These are phyloP conservation scores for Diaporthe sp. DNA, from an alignment of 2,329 filamentous ascomycete genomes.

Conservation along the genomic window DNA sequence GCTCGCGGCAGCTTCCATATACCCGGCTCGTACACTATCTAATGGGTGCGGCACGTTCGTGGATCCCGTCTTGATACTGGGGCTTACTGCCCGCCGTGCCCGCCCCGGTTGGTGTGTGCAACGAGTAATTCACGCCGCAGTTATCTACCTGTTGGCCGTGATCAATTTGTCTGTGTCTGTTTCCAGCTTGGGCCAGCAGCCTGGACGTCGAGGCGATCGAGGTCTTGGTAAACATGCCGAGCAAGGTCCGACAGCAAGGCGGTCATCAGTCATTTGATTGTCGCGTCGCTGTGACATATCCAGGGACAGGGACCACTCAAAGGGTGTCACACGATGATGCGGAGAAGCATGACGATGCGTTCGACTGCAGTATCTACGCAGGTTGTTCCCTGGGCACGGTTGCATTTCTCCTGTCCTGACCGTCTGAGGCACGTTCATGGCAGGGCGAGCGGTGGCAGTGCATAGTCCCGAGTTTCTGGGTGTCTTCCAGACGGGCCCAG, in stretches of 20 bases:
- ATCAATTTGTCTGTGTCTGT: not conserved
- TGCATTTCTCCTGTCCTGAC: slow-evolving; percentile 30
- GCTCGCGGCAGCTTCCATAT: slow-evolving; percentile 21
- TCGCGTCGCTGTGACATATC: slow-evolving; percentile 17
- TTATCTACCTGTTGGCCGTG: slow-evolving; percentile 5
- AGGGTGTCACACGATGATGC: slow-evolving; percentile 31
- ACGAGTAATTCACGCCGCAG: not conserved
- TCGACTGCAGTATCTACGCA: slow-evolving; percentile 6
- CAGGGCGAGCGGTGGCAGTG: slow-evolving; percentile 28
- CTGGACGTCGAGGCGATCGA: not conserved
- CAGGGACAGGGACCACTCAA: slow-evolving; percentile 21
- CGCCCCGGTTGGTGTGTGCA: not conserved
- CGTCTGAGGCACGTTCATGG: slow-evolving; percentile 5
- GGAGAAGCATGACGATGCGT: slow-evolving; percentile 27
- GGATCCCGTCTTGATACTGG: not conserved
- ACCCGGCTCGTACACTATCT: slow-evolving; percentile 3
- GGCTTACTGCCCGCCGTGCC: not conserved
- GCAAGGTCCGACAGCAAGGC: slow-evolving; percentile 4
- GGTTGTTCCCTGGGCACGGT: slow-evolving; percentile 26
- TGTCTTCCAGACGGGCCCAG: slow-evolving; percentile 24
- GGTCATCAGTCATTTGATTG: slow-evolving; percentile 21
- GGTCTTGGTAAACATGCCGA: slow-evolving; percentile 14
- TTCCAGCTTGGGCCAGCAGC: slow-evolving; percentile 4
- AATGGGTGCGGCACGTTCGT: not conserved
- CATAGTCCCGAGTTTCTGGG: slow-evolving; percentile 33